Base-by-base conservation (phyloP, 2,329 filamentous ascomycete genomes). In the Paecilomyces sp. region DNA sequence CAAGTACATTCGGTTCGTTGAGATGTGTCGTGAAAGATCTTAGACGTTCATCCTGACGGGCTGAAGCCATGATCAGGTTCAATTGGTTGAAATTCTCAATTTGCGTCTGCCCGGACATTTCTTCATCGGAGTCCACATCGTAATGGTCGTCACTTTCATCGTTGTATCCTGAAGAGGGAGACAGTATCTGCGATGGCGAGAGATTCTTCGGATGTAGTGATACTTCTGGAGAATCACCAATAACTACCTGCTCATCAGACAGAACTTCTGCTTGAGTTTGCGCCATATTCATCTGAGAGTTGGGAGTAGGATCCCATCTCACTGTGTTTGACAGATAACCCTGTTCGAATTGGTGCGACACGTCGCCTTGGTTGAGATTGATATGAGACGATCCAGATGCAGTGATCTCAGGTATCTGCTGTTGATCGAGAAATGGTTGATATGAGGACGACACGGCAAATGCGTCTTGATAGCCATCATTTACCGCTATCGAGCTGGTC, bases 81-180 rank as follows among this genome's bases (percentile, higher is more conserved):
- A 70, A 54, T 56, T 74, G 73, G 55, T 75, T 74, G 57, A 71
- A 72, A 30, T 69, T 69, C 57, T 75, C 70, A 7, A 64, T 63
- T 12, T 70, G 65, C 1, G 71, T 70, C 56, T 76, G 74, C 4
- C 77, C 72, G 31, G 77, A 74, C 58, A 77, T 75, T 33, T 87
- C 84, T 34, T 88, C 84, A 22, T 87, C 85, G 1, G 84, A 85
- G 34, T 85, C 84, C 9, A 76, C 79, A 76, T 87, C 83, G 24
- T 82, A 85, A n/a, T 79, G 81, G 62, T 88, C 85, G 58, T 88
- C 85, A 47, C 85, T 83, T 58, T 79, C 79, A 56, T 82, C 78
- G 58, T 81, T 79, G 60, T 79, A 78, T 4, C 70, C 61, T 12
- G 67, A 55, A 54, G 68, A 65, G 53, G 60, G 33, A 50, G 60